Conservation (phyloP, 495 filamentous ascomycete genomes). For the Jackrogersella minutella region DNA sequence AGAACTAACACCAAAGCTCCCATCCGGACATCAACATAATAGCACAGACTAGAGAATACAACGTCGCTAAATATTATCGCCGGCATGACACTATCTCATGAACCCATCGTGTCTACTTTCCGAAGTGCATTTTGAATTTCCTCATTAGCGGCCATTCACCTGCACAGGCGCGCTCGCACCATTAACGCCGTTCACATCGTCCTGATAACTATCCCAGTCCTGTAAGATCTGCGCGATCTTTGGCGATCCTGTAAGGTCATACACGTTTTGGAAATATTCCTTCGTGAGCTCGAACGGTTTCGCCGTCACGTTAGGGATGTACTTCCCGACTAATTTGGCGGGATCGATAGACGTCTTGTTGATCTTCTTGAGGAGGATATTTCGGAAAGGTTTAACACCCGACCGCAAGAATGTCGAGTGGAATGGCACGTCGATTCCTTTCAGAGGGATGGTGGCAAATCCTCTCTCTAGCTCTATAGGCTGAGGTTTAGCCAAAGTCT, state of each 20-base stretch:
- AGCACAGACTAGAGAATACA: slow-evolving; percentile 27
- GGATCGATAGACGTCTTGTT: slow-evolving; percentile 98
- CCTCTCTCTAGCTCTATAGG: slow-evolving; percentile 90
- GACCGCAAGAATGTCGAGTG: slow-evolving; percentile 97
- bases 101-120: background rate
- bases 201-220: slow-evolving; percentile 77
- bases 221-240: slow-evolving; percentile 89
- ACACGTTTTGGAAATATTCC: slow-evolving; percentile 99
- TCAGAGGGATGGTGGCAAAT: slow-evolving; percentile 95
- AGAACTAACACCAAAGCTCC: slow-evolving; percentile 5
- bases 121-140: background rate
- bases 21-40: slow-evolving; percentile 16
- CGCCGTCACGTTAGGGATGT: slow-evolving; percentile 98
- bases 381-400: slow-evolving; percentile 97
- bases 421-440: slow-evolving; percentile 98
- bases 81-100: background rate
- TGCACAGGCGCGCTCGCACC: slow-evolving; percentile 26
- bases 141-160: slow-evolving; percentile 34
- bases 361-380: slow-evolving; percentile 98
- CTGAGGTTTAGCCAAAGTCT: slow-evolving; percentile 85
- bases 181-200: slow-evolving; percentile 42
- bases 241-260: slow-evolving; percentile 89
- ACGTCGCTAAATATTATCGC: slow-evolving; percentile 14
- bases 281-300: slow-evolving; percentile 93
- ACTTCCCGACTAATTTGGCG: slow-evolving; percentile 94